Base-by-base conservation (phyloP, 2,329 filamentous ascomycete genomes). In the Aurifilum marmelostoma region DNA sequence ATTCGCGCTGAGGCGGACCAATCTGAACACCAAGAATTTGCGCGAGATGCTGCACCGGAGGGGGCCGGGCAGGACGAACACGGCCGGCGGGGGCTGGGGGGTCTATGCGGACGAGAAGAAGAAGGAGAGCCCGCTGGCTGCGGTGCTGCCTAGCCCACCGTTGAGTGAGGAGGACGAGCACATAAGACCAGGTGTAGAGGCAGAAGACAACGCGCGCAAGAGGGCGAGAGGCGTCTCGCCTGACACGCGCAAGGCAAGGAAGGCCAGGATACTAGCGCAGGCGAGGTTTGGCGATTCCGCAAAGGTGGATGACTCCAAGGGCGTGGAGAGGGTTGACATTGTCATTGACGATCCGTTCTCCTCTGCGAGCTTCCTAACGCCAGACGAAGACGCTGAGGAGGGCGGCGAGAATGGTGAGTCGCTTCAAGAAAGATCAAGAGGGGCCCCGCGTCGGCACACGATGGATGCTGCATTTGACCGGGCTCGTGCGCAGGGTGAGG, bases 41-140 rank as follows among this genome's bases (percentile, higher is more conserved):
- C 83, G 85, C 6, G 90, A 90, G 1, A 81, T 97, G 56, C 81
- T 95, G 21, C 85, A 89, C 21, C 86, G 89, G 60, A 87, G 89
- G 50, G 93, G 94, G 0, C 82, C 89, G 0, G 88, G 91, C 1
- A 86, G 92, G 60, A 88, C 87, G 56, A 93, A 93, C 76, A 84
- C 86, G 0, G 91, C 92, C 2, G 89, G 88, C 29, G 94, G 92
- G 1, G 92, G 91, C 6, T 97, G 93, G 89, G 88, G 89, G 73
- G 85, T 94, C 29, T 97, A 97, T 76, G 87, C 91, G 6, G 88
- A 92, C 69, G 89, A 89, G 79, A 81, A 78, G 71, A 79, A 75
- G 63, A 83, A 80, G 32, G 83, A 85, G 65, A 87, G 84, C 27
- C 89, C 89, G 4, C 75, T 91, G 18, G 85, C 89, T 71, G 79